Conservation (phyloP, 2,329 filamentous ascomycete species). For the Incumbomyces lentus region DNA sequence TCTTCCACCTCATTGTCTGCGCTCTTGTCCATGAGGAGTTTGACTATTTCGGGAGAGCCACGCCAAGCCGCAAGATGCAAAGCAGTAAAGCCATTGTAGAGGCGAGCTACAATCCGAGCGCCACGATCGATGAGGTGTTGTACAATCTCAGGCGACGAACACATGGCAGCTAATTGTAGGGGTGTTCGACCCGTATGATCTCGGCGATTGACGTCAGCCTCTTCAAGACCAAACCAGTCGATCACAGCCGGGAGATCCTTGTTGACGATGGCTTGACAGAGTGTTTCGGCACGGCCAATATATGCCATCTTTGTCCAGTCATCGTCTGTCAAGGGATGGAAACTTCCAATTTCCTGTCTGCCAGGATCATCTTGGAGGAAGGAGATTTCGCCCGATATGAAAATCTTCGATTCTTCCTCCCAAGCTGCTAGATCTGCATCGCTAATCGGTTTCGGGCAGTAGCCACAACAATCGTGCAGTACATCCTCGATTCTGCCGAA, state of each 20-base stretch:
- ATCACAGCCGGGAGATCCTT: constrained; percentile 59
- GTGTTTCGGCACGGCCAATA: constrained; percentile 62
- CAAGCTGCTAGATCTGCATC: constrained; percentile 61
- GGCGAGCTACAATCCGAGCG: constrained; percentile 59
- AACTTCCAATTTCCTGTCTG: constrained; percentile 60
- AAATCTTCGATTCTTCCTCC: constrained; percentile 63
- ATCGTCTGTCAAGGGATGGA: constrained; percentile 69
- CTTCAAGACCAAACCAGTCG: constrained; percentile 53
- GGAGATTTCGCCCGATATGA: constrained; percentile 60
- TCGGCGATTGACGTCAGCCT: constrained; percentile 58
- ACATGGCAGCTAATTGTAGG: constrained; percentile 63
- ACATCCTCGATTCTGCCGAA: constrained; percentile 68
- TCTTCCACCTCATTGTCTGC: constrained; percentile 61
- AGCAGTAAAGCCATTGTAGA: constrained; percentile 71
- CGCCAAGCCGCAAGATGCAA: constrained; percentile 70
- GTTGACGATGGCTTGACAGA: constrained; percentile 75
- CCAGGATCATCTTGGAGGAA: constrained; percentile 77
- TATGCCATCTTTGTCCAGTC: constrained; percentile 93
- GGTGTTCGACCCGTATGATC: constrained; percentile 73
- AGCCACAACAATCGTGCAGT: constrained; percentile 70
- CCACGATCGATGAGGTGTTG: constrained; percentile 60
- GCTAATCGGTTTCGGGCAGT: constrained; percentile 59
- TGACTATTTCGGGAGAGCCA: constrained; percentile 59
- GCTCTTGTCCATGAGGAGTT: constrained; percentile 62
- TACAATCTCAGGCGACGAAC: constrained; percentile 60